These are phyloP conservation scores for Candida suzukii DNA, from an alignment of 805 yeast genomes.

Conservation along the genomic window DNA sequence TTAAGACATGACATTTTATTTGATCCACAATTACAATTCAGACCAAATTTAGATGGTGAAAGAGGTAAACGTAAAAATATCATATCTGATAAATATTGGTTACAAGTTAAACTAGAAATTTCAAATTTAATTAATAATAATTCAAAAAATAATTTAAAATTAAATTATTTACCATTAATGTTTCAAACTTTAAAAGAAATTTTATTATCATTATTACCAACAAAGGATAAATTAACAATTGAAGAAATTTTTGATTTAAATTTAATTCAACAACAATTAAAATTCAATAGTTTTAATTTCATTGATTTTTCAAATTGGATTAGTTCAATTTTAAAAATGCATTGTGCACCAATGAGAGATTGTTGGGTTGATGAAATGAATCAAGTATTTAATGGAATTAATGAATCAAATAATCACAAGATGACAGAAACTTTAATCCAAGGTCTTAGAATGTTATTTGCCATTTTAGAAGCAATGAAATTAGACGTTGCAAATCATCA, in stretches of 20 bases:
- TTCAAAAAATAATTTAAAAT: conserved; percentile 2
- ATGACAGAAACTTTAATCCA: conserved; percentile 46
- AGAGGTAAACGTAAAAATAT: conserved; percentile 73
- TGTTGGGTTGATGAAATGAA: conserved; percentile 83
- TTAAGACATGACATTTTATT: conserved; percentile 87
- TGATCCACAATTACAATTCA: conserved; percentile 85
- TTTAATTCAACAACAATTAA: conserved; percentile 65
- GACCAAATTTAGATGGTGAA: conserved; percentile 90
- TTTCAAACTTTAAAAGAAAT: conserved; percentile 77
- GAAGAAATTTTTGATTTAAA: conserved; percentile 72
- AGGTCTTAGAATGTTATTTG: conserved; percentile 71
- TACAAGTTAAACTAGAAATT: conserved; percentile 65
- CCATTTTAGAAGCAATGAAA: conserved; percentile 89
- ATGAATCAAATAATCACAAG: conserved; percentile 3
- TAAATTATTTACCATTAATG: conserved; percentile 47
- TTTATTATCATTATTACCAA: conserved; percentile 66
- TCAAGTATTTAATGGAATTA: conserved; percentile 37
- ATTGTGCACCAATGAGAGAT: conserved; percentile 95
- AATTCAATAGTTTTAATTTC: conserved; percentile 67
- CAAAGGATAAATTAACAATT: conserved; percentile 61
- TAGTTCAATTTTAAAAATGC: conserved; percentile 70
- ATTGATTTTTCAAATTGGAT: conserved; percentile 68
- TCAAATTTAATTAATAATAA: conserved; percentile 25
- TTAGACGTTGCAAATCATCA: conserved; percentile 94
- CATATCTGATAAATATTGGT: conserved; percentile 80